Evolutionary conservation across 2,329 filamentous ascomycete genomes (phyloP).

Genomic region (Botryotinia narcissicola): DNA sequence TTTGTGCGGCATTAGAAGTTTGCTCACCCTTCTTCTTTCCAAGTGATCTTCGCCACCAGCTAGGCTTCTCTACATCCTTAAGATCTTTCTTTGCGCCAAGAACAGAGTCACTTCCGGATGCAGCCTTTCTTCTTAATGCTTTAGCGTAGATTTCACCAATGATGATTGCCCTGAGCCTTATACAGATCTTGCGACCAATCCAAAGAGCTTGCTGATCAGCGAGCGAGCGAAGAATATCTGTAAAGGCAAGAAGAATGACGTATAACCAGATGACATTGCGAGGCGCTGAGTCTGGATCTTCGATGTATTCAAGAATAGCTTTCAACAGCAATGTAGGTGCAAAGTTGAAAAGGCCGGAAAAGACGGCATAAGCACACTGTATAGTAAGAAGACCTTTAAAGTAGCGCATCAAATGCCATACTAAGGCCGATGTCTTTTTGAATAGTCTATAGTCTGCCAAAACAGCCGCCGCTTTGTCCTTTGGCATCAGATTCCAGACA

Average conservation of each 20-base stretch:
- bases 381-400: conserved; percentile 74
- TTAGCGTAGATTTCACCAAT: conserved; percentile 98
- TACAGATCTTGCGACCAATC: conserved; percentile 92
- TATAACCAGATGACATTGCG: conserved; percentile 93
- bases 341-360: conserved; percentile 83
- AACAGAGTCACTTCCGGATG: conserved; percentile 71
- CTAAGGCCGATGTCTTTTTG: conserved; percentile 76
- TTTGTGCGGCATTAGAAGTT: conserved; percentile 32
- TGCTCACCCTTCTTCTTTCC: conserved; percentile 46
- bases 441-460: conserved; percentile 80
- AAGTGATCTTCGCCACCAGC: conserved; percentile 53
- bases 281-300: conserved; percentile 72
- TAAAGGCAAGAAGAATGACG: conserved; percentile 82
- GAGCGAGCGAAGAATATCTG: conserved; percentile 72
- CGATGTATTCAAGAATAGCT: conserved; percentile 91
- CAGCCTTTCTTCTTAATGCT: conserved; percentile 84
- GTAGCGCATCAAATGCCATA: conserved; percentile 78
- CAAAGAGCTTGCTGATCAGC: conserved; percentile 82
- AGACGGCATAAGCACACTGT: conserved; percentile 76
- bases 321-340: conserved; percentile 87
- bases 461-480: conserved; percentile 81
- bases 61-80: conserved; percentile 43
- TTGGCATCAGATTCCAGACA: conserved; percentile 88
- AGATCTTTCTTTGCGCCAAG: conserved; percentile 56
- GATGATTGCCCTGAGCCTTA: conserved; percentile 88